A percentile compares a stretch with the other conserved stretches of the same genome.
These are phyloP conservation scores for Sporothrix globosa DNA, from an alignment of 2,329 filamentous ascomycete species.

Conservation along the genomic window DNA sequence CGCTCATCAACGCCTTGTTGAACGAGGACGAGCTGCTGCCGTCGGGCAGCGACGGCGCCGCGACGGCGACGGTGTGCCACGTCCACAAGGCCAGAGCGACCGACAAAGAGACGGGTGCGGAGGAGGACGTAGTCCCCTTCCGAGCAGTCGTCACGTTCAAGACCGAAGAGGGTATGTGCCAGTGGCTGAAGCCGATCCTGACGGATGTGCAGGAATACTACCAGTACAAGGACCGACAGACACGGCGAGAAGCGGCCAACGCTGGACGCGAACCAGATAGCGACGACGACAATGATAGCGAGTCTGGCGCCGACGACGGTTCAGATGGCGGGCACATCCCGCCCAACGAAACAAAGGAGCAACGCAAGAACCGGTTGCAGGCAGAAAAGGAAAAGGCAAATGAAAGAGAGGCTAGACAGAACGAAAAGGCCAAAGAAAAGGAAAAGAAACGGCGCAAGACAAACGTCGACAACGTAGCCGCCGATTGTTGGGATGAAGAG, in stretches of 20 bases:
- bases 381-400: neutral
- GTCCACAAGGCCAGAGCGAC: conserved; percentile 20
- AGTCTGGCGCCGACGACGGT: neutral
- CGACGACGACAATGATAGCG: neutral
- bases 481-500: neutral
- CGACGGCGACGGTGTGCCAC: conserved; percentile 28
- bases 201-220: conserved; percentile 13
- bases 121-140: neutral
- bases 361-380: neutral
- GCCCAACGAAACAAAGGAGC: neutral
- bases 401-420: neutral
- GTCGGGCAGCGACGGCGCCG: conserved; percentile 30
- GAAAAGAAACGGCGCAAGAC: neutral
- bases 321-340: neutral
- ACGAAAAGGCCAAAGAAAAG: neutral
- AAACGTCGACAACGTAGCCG: neutral
- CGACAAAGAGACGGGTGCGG: neutral
- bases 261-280: neutral
- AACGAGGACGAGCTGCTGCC: conserved; percentile 31
- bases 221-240: neutral
- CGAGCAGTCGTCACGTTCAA: conserved; percentile 22
- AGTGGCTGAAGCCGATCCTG: conserved; percentile 28
- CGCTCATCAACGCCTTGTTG: conserved; percentile 32
- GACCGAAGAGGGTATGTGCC: neutral
- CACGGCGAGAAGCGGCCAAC: neutral